Conservation (phyloP, 139 green algal genomes). For the Auxenochlorella pyrenoidosa region DNA sequence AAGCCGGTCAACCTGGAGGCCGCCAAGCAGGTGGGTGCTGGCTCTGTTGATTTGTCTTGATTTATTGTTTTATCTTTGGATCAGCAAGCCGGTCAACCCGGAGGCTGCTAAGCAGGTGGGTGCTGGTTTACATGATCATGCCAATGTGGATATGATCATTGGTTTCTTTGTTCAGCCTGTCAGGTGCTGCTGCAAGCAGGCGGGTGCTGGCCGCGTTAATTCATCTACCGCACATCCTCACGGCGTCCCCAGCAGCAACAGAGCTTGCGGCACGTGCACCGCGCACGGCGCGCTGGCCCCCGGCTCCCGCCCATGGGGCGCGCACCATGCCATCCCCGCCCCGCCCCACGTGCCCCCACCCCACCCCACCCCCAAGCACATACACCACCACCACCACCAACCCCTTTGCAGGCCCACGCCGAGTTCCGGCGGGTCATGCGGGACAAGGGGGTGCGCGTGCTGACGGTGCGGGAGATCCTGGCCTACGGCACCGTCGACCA, state of each 20-base stretch:
- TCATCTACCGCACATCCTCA: too few species aligned
- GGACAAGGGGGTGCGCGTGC: slow-evolving; percentile 80
- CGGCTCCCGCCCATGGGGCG: too few species aligned
- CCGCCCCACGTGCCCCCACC: background rate
- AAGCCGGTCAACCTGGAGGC: slow-evolving; percentile 93
- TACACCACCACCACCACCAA: background rate
- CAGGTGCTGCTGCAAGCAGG: too few species aligned
- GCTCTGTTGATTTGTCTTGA: too few species aligned
- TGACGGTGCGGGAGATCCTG: slow-evolving; percentile 93
- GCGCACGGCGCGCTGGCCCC: too few species aligned
- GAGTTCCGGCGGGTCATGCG: slow-evolving; percentile 87
- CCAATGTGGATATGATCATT: background rate
- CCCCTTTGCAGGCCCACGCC: slow-evolving; percentile 65
- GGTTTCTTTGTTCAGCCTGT: background rate
- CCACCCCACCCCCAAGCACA: background rate
- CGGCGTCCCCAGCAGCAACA: too few species aligned
- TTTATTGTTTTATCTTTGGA: too few species aligned
- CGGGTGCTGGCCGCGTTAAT: too few species aligned
- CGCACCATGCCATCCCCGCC: background rate
- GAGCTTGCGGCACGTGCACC: too few species aligned
- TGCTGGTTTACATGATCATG: too few species aligned
- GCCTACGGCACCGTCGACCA: slow-evolving; percentile 79
- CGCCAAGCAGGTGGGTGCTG: slow-evolving; percentile 56
- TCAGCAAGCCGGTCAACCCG: slow-evolving; percentile 92
- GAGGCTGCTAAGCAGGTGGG: slow-evolving; percentile 66